Conservation (phyloP, 805 yeast species). For the Kluyveromyces dobzhanskii region DNA sequence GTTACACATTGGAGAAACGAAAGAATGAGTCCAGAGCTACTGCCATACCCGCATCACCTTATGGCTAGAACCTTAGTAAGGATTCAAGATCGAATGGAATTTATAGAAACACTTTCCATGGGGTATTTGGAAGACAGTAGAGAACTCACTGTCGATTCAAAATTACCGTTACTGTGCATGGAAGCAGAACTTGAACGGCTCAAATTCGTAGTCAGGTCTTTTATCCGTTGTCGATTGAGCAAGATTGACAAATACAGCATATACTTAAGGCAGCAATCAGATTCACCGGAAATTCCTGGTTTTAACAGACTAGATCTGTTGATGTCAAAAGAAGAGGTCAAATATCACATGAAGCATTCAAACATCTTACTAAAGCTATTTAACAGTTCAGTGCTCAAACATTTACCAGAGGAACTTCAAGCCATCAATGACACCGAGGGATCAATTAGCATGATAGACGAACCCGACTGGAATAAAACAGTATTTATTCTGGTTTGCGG, state of each 20-base stretch:
- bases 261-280: slow-evolving; percentile 39
- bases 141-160: slow-evolving; percentile 33
- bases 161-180: slow-evolving; percentile 70
- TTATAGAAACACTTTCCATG: slow-evolving; percentile 69
- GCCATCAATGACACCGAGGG: slow-evolving; percentile 70
- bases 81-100: slow-evolving; percentile 63
- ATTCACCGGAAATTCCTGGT: slow-evolving; percentile 23
- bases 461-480: slow-evolving; percentile 67
- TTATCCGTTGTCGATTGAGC: slow-evolving; percentile 64
- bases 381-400: slow-evolving; percentile 54
- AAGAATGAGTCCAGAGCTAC: slow-evolving; percentile 77
- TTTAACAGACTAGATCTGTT: slow-evolving; percentile 16
- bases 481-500: slow-evolving; percentile 50
- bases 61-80: slow-evolving; percentile 50
- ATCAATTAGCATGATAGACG: slow-evolving; percentile 63
- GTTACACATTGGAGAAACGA: slow-evolving; percentile 73
- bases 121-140: slow-evolving; percentile 49
- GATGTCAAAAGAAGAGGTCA: slow-evolving; percentile 51
- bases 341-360: slow-evolving; percentile 63
- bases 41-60: slow-evolving; percentile 59
- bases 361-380: slow-evolving; percentile 56
- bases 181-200: slow-evolving; percentile 89
- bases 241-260: slow-evolving; percentile 68
- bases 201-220: slow-evolving; percentile 71
- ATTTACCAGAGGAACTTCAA: slow-evolving; percentile 61